A percentile compares a stretch with the other conserved stretches of the same genome.
Evolutionary conservation across 2,329 filamentous ascomycete genomes (phyloP).

Genomic region (Pseudogymnoascus sp.): DNA sequence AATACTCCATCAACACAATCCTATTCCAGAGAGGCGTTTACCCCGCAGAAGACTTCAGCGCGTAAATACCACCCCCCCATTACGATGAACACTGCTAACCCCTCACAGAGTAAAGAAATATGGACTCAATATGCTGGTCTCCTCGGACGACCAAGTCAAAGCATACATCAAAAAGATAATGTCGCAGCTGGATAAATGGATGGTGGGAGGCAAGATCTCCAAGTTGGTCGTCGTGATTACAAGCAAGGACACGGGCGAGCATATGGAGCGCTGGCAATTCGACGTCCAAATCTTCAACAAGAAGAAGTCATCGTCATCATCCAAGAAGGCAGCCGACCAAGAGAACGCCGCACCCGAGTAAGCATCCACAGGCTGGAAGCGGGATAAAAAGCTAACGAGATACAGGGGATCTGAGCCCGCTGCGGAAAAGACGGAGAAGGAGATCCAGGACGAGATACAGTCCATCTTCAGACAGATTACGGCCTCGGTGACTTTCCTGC

Average conservation of each 20-base stretch:
- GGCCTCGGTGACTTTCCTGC: slow-evolving; percentile 91
- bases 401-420: slow-evolving; percentile 24
- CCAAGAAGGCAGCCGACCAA: slow-evolving; percentile 51
- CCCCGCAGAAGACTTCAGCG: slow-evolving; percentile 92
- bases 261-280: slow-evolving; percentile 97
- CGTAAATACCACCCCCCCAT: slow-evolving; percentile 46
- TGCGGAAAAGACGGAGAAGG: slow-evolving; percentile 76
- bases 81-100: background rate
- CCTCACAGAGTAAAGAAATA: slow-evolving; percentile 82
- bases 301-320: slow-evolving; percentile 33
- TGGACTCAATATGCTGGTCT: slow-evolving; percentile 78
- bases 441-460: slow-evolving; percentile 94
- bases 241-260: slow-evolving; percentile 91
- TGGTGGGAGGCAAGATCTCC: slow-evolving; percentile 92
- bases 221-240: slow-evolving; percentile 96
- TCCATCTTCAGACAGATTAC: slow-evolving; percentile 97
- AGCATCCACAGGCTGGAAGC: slow-evolving; percentile 17
- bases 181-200: slow-evolving; percentile 96
- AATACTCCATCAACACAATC: slow-evolving; percentile 97
- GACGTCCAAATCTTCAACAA: slow-evolving; percentile 62
- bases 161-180: slow-evolving; percentile 99
- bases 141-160: slow-evolving; percentile 95
- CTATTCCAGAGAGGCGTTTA: slow-evolving; percentile 85
- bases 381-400: background rate
- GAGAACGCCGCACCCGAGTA: slow-evolving; percentile 60